phyloP scores from a whole-genome alignment of 2,329 filamentous ascomycete species.

The Claviceps arundinis region DNA sequence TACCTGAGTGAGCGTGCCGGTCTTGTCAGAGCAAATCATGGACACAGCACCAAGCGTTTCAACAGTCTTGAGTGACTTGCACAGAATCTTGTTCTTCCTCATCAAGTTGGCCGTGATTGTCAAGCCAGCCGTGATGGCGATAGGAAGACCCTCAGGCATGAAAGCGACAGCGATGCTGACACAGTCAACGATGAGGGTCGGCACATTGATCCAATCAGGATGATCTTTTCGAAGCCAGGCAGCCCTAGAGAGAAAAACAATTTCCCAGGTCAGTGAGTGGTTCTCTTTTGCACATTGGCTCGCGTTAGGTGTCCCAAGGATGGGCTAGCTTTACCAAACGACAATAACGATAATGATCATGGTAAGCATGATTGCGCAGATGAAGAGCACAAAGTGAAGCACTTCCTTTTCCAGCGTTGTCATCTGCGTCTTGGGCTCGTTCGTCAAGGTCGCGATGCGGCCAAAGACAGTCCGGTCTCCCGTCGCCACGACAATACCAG shows the following conservation, averaged over 20 bases:
- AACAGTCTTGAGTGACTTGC: slow-evolving; percentile 68
- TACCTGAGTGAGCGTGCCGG: slow-evolving; percentile 51
- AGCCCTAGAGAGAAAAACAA: slow-evolving; percentile 31
- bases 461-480: slow-evolving; percentile 65
- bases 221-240: slow-evolving; percentile 55
- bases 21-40: slow-evolving; percentile 67
- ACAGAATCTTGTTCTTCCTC: slow-evolving; percentile 63
- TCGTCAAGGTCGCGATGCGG: slow-evolving; percentile 59
- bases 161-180: slow-evolving; percentile 63
- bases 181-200: slow-evolving; percentile 58
- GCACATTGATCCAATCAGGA: slow-evolving; percentile 58
- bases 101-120: slow-evolving; percentile 68
- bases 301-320: too few relatives aligned
- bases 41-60: slow-evolving; percentile 63
- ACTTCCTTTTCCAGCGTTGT: slow-evolving; percentile 63
- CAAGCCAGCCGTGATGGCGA: slow-evolving; percentile 55
- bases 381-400: slow-evolving; percentile 56
- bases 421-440: slow-evolving; percentile 51
- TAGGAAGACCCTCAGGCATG: slow-evolving; percentile 61
- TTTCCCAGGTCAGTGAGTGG: too few relatives aligned
- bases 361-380: slow-evolving; percentile 51
- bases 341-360: slow-evolving; percentile 53
- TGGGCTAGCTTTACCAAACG: slow-evolving; percentile 39
- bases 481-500: slow-evolving; percentile 57
- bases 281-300: neutral